phyloP scores from a whole-genome alignment of 257 asterid species.

The Penstemon davidsonii region DNA sequence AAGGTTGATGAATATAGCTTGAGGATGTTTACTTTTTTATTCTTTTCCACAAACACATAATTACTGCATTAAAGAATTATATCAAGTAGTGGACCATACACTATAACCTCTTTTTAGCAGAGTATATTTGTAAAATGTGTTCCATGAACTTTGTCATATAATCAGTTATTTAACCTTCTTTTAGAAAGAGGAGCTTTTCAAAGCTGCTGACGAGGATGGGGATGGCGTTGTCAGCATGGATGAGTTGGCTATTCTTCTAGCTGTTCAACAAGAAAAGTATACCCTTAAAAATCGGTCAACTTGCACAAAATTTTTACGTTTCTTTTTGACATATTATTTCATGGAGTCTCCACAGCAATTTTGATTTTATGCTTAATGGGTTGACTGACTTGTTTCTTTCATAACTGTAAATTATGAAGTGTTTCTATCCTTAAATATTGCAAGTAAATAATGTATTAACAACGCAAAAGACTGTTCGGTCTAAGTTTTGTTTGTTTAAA shows the following conservation, averaged over 20 bases:
- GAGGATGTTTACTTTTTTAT: constrained; percentile 6
- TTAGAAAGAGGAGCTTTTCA: constrained; percentile 94
- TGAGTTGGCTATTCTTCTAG: constrained; percentile 94
- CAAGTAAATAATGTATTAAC: not conserved
- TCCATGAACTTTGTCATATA: constrained; percentile 21
- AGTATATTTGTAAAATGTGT: constrained; percentile 20
- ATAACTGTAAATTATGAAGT: too few species aligned
- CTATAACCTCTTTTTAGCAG: constrained; percentile 10
- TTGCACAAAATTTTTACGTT: constrained; percentile 1
- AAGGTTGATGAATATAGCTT: constrained; percentile 20
- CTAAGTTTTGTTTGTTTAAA: not conserved
- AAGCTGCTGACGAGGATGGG: constrained; percentile 86
- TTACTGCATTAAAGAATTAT: constrained; percentile 18
- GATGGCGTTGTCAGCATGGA: constrained; percentile 94
- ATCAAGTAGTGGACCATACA: constrained; percentile 8
- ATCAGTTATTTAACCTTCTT: constrained; percentile 27
- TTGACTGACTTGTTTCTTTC: too few species aligned
- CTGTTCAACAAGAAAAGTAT: constrained; percentile 88
- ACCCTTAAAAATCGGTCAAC: constrained; percentile 24
- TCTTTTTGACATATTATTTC: not conserved
- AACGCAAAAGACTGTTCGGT: not conserved
- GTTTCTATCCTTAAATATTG: not conserved
- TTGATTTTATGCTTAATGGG: constrained; percentile 8
- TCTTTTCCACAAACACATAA: not conserved
- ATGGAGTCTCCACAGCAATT: constrained; percentile 1